Evolutionary conservation across 495 filamentous ascomycete genomes (phyloP).

Genomic region (Trypethelium eluteriae): DNA sequence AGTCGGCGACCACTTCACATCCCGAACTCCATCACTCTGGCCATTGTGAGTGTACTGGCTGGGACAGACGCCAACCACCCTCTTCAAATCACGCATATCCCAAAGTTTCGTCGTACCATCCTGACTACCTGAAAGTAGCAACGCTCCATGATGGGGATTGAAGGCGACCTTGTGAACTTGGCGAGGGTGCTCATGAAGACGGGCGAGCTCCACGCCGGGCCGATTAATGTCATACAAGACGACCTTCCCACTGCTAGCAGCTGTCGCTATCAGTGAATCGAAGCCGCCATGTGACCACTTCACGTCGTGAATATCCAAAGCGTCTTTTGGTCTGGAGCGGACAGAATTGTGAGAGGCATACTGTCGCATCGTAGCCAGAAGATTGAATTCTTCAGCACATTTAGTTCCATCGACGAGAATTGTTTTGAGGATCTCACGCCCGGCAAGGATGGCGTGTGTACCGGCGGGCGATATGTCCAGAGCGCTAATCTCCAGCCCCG

Average conservation of each 20-base stretch:
- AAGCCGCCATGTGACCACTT: conserved; percentile 69
- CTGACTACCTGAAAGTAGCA: conserved; percentile 82
- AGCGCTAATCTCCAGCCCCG: conserved; percentile 62
- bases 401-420: conserved; percentile 61
- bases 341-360: conserved; percentile 55
- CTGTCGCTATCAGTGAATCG: conserved; percentile 67
- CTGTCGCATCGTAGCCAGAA: conserved; percentile 66
- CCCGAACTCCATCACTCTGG: conserved; percentile 72
- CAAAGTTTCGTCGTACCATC: conserved; percentile 82
- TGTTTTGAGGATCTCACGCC: conserved; percentile 77
- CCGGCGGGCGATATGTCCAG: conserved; percentile 72
- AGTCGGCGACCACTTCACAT: conserved; percentile 81
- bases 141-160: conserved; percentile 69
- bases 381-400: conserved; percentile 69
- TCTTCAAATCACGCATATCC: conserved; percentile 56
- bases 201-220: conserved; percentile 62
- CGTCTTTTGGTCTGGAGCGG: conserved; percentile 55
- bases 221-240: conserved; percentile 77
- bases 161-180: conserved; percentile 89
- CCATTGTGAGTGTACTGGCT: conserved; percentile 53
- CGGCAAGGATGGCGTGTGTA: conserved; percentile 70
- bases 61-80: conserved; percentile 44
- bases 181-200: conserved; percentile 77
- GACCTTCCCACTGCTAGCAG: conserved; percentile 78
- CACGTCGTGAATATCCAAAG: conserved; percentile 73